These are phyloP conservation scores for Podospora conica DNA, from an alignment of 495 filamentous ascomycete species.

Conservation along the genomic window DNA sequence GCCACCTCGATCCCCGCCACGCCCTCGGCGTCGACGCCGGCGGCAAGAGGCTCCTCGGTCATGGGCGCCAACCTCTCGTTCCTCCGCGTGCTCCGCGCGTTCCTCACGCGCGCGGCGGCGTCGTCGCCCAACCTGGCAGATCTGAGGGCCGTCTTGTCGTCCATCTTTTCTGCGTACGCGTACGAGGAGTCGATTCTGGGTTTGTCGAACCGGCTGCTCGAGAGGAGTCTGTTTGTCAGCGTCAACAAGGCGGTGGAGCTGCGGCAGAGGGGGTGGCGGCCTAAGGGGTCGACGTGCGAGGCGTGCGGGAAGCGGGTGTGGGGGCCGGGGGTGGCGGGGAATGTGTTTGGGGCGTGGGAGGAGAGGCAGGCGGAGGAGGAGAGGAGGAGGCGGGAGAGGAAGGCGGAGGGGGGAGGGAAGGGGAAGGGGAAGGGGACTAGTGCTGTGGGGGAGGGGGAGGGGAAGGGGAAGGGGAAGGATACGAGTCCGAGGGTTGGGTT, in stretches of 20 bases:
- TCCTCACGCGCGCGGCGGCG: conserved; percentile 74
- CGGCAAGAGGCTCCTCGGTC: conserved; percentile 22
- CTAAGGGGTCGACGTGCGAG: conserved; percentile 79
- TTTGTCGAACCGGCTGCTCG: conserved; percentile 78
- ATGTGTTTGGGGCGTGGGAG: conserved; percentile 79
- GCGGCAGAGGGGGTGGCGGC: conserved; percentile 85
- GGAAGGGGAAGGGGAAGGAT: conserved; percentile 32
- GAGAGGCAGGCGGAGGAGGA: conserved; percentile 48
- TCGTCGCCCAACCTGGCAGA: conserved; percentile 84
- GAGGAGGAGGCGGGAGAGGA: conserved; percentile 30
- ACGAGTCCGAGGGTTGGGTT: conserved; percentile 13
- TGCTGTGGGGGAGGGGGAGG: conserved; percentile 16
- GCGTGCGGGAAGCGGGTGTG: conserved; percentile 76
- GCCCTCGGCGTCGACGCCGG: background rate
- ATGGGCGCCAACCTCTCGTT: conserved; percentile 63
- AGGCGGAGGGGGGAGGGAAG: conserved; percentile 15
- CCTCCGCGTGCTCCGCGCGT: conserved; percentile 81
- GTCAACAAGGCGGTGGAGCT: conserved; percentile 68
- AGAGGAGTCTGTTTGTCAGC: conserved; percentile 82
- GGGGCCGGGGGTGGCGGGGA: conserved; percentile 77
- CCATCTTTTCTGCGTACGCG: conserved; percentile 90
- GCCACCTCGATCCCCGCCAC: conserved; percentile 48
- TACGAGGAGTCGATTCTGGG: conserved; percentile 84
- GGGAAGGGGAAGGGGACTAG: conserved; percentile 26
- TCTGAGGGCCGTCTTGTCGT: conserved; percentile 72